Evolutionary conservation across 1,284 basidiomycete genomes (phyloP).

Genomic region (Rhodotorula sp.): DNA sequence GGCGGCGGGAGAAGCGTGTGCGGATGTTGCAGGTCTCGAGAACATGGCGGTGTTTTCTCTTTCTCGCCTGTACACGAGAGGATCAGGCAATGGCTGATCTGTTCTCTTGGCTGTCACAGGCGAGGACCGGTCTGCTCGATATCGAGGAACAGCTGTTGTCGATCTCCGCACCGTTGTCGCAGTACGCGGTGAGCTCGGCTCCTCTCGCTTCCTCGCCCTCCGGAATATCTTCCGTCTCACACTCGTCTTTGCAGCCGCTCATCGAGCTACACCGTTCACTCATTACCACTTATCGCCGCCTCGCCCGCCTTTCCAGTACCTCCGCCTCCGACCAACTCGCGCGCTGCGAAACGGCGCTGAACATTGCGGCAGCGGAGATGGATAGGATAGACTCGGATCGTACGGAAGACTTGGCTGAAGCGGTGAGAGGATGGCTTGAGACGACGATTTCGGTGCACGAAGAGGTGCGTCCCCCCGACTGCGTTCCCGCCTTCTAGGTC

Average conservation of each 20-base stretch:
- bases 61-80: neutral
- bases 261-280: slow-evolving; percentile 67
- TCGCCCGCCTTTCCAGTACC: slow-evolving; percentile 5
- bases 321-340: slow-evolving; percentile 57
- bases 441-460: slow-evolving; percentile 22
- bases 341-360: slow-evolving; percentile 80
- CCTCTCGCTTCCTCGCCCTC: neutral
- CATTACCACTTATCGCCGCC: slow-evolving; percentile 43
- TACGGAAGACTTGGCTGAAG: slow-evolving; percentile 34
- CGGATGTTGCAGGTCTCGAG: slow-evolving; percentile 70
- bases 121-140: slow-evolving; percentile 64
- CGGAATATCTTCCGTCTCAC: neutral
- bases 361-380: slow-evolving; percentile 82
- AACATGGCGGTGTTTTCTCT: slow-evolving; percentile 65
- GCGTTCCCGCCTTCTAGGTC: too few relatives aligned
- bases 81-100: neutral
- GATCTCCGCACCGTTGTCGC: slow-evolving; percentile 66
- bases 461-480: slow-evolving; percentile 6
- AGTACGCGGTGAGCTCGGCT: slow-evolving; percentile 65
- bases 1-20: slow-evolving; percentile 69
- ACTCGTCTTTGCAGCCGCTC: slow-evolving; percentile 55
- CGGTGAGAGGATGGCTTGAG: slow-evolving; percentile 17
- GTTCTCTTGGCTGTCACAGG: slow-evolving; percentile 54
- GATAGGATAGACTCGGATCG: slow-evolving; percentile 54
- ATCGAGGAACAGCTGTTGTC: slow-evolving; percentile 73